Evolutionary conservation across 2,329 filamentous ascomycete genomes (phyloP).

Genomic region (Beauveria sp.): DNA sequence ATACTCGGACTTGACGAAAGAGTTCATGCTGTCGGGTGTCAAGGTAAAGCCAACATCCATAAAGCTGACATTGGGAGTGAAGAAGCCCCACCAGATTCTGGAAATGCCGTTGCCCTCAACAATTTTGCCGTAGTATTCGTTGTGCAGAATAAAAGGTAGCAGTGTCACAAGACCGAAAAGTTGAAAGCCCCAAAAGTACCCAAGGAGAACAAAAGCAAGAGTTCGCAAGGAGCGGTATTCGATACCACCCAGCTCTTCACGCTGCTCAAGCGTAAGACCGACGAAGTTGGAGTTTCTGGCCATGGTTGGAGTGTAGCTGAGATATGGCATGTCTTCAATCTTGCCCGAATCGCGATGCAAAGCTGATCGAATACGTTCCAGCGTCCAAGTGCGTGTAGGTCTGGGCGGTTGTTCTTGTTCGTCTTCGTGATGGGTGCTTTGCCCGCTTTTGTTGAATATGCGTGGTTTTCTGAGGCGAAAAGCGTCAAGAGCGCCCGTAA

Average conservation of each 20-base stretch:
- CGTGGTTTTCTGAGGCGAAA: conserved; percentile 38
- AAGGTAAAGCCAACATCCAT: conserved; percentile 93
- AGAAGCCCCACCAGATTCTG: conserved; percentile 85
- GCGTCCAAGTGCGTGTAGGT: conserved; percentile 36
- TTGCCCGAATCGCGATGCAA: conserved; percentile 41
- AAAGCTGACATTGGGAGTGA: conserved; percentile 80
- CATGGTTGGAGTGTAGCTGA: conserved; percentile 89
- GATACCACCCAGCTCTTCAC: conserved; percentile 91
- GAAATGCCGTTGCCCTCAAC: conserved; percentile 56
- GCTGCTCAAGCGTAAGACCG: conserved; percentile 79
- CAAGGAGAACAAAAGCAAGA: conserved; percentile 66
- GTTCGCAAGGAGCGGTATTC: conserved; percentile 91
- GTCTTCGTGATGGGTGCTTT: conserved; percentile 31
- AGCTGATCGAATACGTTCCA: conserved; percentile 50
- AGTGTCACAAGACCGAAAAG: conserved; percentile 66
- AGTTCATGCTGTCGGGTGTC: conserved; percentile 88
- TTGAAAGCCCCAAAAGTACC: conserved; percentile 80
- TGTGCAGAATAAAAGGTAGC: conserved; percentile 70
- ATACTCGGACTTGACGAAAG: conserved; percentile 71
- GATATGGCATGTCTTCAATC: conserved; percentile 67
- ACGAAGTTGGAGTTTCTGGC: conserved; percentile 90
- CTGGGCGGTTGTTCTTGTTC: conserved; percentile 1
- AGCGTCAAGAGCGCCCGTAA: conserved; percentile 30
- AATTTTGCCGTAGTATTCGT: conserved; percentile 52
- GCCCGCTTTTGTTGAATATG: conserved; percentile 25